Evolutionary conservation across 495 filamentous ascomycete genomes (phyloP), one percentile per base, ranked within the genome.

Genomic region (Hyaloscypha variabilis): DNA sequence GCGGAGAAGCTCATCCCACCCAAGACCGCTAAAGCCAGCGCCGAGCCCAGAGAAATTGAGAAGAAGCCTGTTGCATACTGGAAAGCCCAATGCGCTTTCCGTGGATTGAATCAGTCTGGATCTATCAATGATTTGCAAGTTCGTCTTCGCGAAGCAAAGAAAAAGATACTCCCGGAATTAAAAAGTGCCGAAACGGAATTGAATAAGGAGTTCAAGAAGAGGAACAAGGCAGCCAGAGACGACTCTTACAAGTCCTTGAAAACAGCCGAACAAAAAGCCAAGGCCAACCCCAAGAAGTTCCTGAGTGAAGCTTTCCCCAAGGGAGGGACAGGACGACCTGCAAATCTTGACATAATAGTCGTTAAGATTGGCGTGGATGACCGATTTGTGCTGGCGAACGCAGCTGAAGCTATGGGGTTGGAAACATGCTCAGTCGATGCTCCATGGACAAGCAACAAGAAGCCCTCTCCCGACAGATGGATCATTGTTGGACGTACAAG

Each of bases 61-160:
- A 65, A 60, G 63, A 54, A 60, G 42, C 26, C 26, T 14, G 28
- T 49, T 1, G 52, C 50, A 57, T 57, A 42, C 26, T 67, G 65
- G 65, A 67, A 67, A 42, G 60, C 60, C 23, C 65, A 67, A 63
- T 63, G 60, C 42, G 58, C 51, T 3, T 67, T 67, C 30, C 36
- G 65, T 19, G 60, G 60, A 11, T 26, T 63, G 39, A 63, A 63
- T 31, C 65, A 62, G 21, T 25, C 54, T 21, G 59, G 60, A 1
- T 31, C 60, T 13, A 63, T 63, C 28, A 31, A 29, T 21, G 65
- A 63, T 26, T 29, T 67, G 8, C 65, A 67, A 31, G 10, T 51
- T 11, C 42, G 65, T 10, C 30, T 67, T 13, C 34, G 53, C 8
- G 64, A 61, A 24, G 52, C 65, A 2, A 58, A 58, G 58, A 62